Percentiles rank a stretch among this genome's conserved stretches.
These are phyloP conservation scores for Trichosporon coremiiforme DNA, from an alignment of 1,284 basidiomycete genomes.

Conservation along the genomic window DNA sequence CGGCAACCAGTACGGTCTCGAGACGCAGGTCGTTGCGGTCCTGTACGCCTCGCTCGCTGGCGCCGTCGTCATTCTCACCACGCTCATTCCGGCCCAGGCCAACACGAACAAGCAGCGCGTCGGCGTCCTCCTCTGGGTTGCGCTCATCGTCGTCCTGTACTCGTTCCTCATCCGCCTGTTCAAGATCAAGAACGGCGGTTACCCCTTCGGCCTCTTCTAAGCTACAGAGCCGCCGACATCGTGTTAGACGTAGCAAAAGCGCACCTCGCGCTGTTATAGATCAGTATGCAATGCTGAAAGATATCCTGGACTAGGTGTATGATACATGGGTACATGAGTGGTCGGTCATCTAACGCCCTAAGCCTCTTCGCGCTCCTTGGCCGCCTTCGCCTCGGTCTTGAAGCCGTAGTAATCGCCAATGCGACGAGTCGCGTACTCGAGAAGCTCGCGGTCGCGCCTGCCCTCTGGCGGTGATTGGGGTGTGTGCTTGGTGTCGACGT, in stretches of 20 bases:
- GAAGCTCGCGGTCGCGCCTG: slow-evolving; percentile 19
- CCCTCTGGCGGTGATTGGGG: neutral
- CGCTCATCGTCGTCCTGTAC: slow-evolving; percentile 79
- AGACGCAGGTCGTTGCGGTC: slow-evolving; percentile 81
- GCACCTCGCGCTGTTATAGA: neutral
- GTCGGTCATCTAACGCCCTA: neutral
- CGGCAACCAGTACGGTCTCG: slow-evolving; percentile 87
- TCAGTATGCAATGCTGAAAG: slow-evolving; percentile 17
- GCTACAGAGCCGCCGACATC: neutral
- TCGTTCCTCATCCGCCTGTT: slow-evolving; percentile 87
- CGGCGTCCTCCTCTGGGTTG: slow-evolving; percentile 87
- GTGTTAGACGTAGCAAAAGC: slow-evolving; percentile 13
- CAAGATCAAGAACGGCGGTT: slow-evolving; percentile 78
- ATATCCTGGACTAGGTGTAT: neutral
- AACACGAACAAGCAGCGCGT: slow-evolving; percentile 75
- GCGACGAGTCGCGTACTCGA: slow-evolving; percentile 29
- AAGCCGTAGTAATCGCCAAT: slow-evolving; percentile 35
- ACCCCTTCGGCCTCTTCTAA: slow-evolving; percentile 41
- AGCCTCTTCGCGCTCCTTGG: slow-evolving; percentile 6
- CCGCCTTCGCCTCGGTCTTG: slow-evolving; percentile 21
- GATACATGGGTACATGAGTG: neutral
- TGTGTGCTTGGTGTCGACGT: neutral
- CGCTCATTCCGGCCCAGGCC: slow-evolving; percentile 76
- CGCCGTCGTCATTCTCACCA: slow-evolving; percentile 77
- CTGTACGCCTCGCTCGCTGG: slow-evolving; percentile 82